Percentiles rank a stretch among this genome's conserved stretches.
Evolutionary conservation across 352 stramenopile species (phyloP).

Genomic region (Globisporangium solare): DNA sequence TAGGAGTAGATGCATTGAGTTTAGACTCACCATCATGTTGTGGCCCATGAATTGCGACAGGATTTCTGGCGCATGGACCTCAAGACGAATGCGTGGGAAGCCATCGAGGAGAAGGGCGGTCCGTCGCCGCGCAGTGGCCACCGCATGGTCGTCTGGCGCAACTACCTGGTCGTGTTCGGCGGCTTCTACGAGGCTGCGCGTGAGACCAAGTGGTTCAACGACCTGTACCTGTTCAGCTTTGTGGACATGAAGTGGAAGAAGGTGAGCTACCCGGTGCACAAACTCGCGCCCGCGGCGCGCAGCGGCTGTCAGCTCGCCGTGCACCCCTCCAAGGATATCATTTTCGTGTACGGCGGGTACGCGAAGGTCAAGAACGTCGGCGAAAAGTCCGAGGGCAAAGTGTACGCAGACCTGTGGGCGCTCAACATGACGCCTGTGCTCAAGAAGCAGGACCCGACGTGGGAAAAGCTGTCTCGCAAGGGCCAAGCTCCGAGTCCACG

Average conservation of each 20-base stretch:
- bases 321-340: conserved; percentile 82
- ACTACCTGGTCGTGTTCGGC: conserved; percentile 96
- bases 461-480: conserved; percentile 92
- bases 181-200: conserved; percentile 95
- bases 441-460: conserved; percentile 89
- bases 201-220: conserved; percentile 95
- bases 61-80: conserved; percentile 91
- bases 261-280: conserved; percentile 59
- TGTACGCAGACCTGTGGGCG: conserved; percentile 94
- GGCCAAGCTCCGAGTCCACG: conserved; percentile 78
- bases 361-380: conserved; percentile 92
- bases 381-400: conserved; percentile 91
- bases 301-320: conserved; percentile 84
- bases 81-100: conserved; percentile 93
- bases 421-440: conserved; percentile 90
- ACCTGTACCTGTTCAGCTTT: conserved; percentile 91
- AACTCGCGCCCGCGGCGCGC: conserved; percentile 54
- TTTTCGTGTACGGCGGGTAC: conserved; percentile 95
- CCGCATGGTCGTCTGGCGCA: conserved; percentile 93
- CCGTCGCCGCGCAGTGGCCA: conserved; percentile 86
- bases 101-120: conserved; percentile 84
- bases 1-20: no score
- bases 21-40: no score
- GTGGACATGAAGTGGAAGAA: conserved; percentile 89
- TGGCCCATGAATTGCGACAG: conserved; percentile 12